Evolutionary conservation across 768 basidiomycete genomes (phyloP).

Genomic region (Rhodosporidiobolus odoratus): DNA sequence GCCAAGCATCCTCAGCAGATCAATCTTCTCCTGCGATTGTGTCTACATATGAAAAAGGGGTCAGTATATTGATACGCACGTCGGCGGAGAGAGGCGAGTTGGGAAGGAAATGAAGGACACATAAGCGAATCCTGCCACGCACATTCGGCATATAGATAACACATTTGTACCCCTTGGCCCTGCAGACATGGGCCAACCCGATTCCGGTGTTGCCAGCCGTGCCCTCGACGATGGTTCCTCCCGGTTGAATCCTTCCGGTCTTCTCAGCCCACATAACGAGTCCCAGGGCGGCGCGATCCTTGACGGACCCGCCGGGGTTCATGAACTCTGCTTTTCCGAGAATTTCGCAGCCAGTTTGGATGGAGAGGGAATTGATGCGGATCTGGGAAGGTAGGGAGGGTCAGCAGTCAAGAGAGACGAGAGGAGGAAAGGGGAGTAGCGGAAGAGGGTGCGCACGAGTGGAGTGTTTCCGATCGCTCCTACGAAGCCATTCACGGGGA

Average conservation of each 20-base stretch:
- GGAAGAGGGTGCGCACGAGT: slow-evolving; percentile 55
- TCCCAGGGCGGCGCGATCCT: slow-evolving; percentile 91
- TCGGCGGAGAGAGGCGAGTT: background rate
- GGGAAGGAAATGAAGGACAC: background rate
- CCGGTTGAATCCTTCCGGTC: slow-evolving; percentile 76
- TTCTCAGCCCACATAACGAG: slow-evolving; percentile 80
- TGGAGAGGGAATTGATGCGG: slow-evolving; percentile 70
- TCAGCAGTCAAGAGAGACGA: slow-evolving; percentile 18
- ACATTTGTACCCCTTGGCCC: slow-evolving; percentile 87
- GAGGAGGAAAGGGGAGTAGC: background rate
- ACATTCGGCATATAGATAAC: slow-evolving; percentile 99
- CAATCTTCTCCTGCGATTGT: slow-evolving; percentile 96
- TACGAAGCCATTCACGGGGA: slow-evolving; percentile 61
- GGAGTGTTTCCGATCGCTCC: slow-evolving; percentile 92
- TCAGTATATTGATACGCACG: too few relatives aligned
- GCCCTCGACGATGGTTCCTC: slow-evolving; percentile 96
- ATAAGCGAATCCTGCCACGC: too few relatives aligned
- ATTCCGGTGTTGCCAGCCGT: slow-evolving; percentile 89
- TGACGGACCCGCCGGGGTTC: slow-evolving; percentile 95
- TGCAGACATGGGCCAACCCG: slow-evolving; percentile 68
- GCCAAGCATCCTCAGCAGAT: slow-evolving; percentile 91
- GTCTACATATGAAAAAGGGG: too few relatives aligned
- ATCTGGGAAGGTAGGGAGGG: slow-evolving; percentile 55
- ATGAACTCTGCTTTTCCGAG: slow-evolving; percentile 98
- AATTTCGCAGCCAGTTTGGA: slow-evolving; percentile 74